Base-by-base conservation (phyloP, 2,329 filamentous ascomycete genomes). In the Xylariaceae sp. region DNA sequence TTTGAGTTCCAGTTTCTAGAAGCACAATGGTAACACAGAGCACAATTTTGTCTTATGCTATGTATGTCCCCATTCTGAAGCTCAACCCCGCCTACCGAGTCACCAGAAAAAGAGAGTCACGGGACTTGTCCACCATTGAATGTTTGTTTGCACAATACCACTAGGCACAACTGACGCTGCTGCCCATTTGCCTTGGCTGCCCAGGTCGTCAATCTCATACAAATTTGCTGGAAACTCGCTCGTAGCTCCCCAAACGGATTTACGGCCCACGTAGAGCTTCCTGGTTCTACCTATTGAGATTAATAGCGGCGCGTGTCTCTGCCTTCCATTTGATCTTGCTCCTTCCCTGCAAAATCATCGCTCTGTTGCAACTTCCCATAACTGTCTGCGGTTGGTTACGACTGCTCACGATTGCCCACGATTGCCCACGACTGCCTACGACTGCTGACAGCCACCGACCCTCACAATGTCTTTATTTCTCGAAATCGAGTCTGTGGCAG, bases 401-500 rank as follows among this genome's bases (percentile, higher is more conserved):
- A 28, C 22, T 28, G 22, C 22, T 28, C 22, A 28, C 22, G 22
- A 28, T 7, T 28, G 22, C 22, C 7, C 22, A 28, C 22, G 22
- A 28, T 28, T 38, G 34, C 34, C 9, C 13, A n/a, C 13, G 34
- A 13, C 34, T 14, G 16, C 34, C 34, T 38, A 38, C 31, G 28
- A 45, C 33, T 34, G 22, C 33, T 18, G 22, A 22, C 31, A 44
- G 31, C 42, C n/a, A 17, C 10, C 5, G 14, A 14, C 12, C 31
- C 18, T 31, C 42, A 45, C 10, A 14, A 13, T 45, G 13, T 19
- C 18, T 28, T 19, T 6, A 19, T 19, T 18, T 42, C 13, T 9
- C 9, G 34, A 38, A 13, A 38, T 5, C 9, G 33, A 60, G 16
- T 42, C 54, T 36, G 43, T 51, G 1, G 56, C 55, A 54, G 57